Conservation (phyloP, 805 yeast genomes). For the Lachancea dasiensis region DNA sequence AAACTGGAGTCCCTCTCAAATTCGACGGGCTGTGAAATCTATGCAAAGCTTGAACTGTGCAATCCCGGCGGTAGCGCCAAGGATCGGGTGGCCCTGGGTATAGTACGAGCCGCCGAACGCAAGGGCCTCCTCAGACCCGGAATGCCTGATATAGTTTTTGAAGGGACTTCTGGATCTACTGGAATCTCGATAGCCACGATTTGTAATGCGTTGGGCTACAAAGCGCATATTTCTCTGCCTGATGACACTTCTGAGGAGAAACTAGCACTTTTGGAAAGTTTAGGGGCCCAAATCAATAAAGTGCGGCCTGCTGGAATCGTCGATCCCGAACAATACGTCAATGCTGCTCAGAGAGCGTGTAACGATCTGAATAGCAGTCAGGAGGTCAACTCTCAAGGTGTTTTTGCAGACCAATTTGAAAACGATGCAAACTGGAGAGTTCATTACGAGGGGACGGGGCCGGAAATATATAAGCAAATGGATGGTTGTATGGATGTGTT, state of each 20-base stretch:
- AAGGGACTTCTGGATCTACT: conserved; percentile 96
- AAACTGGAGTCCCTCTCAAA: conserved; percentile 63
- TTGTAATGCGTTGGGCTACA: conserved; percentile 84
- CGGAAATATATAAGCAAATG: conserved; percentile 81
- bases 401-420: conserved; percentile 95
- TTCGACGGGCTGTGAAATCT: conserved; percentile 73
- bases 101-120: conserved; percentile 62
- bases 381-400: conserved; percentile 38
- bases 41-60: conserved; percentile 76
- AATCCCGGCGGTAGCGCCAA: conserved; percentile 97
- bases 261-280: conserved; percentile 56
- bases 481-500: conserved; percentile 62
- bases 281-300: conserved; percentile 78
- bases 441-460: conserved; percentile 82
- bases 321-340: conserved; percentile 89
- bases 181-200: conserved; percentile 90
- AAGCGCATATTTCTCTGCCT: conserved; percentile 89
- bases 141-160: conserved; percentile 63
- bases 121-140: conserved; percentile 52
- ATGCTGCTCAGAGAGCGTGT: conserved; percentile 71
- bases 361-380: conserved; percentile 37
- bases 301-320: conserved; percentile 95
- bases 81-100: conserved; percentile 86
- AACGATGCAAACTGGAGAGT: conserved; percentile 84
- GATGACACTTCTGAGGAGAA: conserved; percentile 90